These are phyloP conservation scores for Rugosomyces carneus DNA, from an alignment of 1,284 basidiomycete species.

Conservation along the genomic window DNA sequence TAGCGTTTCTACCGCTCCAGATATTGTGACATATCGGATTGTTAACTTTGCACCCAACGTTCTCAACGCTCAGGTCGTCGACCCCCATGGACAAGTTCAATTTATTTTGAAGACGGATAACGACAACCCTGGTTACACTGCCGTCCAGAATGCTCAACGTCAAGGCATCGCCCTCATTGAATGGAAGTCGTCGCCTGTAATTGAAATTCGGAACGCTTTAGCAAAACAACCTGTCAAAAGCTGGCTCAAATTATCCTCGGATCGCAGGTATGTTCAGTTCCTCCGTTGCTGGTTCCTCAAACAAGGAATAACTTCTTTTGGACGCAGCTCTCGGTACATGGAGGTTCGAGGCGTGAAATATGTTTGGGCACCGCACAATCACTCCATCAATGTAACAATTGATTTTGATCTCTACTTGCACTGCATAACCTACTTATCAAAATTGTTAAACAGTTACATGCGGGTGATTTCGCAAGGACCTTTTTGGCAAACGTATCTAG, in stretches of 20 bases:
- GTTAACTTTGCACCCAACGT: conserved; percentile 44
- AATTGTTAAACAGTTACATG: conserved; percentile 31
- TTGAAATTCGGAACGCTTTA: conserved; percentile 50
- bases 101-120: conserved; percentile 43
- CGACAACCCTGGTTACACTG: conserved; percentile 44
- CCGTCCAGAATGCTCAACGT: conserved; percentile 44
- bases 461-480: conserved; percentile 27
- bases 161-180: conserved; percentile 50
- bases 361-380: conserved; percentile 33
- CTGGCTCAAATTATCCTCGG: conserved; percentile 50
- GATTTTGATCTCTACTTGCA: conserved; percentile 1
- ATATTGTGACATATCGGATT: conserved; percentile 43
- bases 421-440: conserved; percentile 1
- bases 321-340: conserved; percentile 30
- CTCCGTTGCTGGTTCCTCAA: conserved; percentile 7
- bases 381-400: conserved; percentile 32
- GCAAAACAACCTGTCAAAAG: conserved; percentile 36
- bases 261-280: conserved; percentile 38
- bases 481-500: conserved; percentile 39
- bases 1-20: conserved; percentile 27
- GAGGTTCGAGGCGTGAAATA: conserved; percentile 31
- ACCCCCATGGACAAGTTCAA: conserved; percentile 35
- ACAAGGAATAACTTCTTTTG: conserved; percentile 1
- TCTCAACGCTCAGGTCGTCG: conserved; percentile 48
- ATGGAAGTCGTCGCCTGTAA: conserved; percentile 47